These are phyloP conservation scores for Stellera chamaejasme DNA, from an alignment of 345 rosid genomes.

Conservation along the genomic window DNA sequence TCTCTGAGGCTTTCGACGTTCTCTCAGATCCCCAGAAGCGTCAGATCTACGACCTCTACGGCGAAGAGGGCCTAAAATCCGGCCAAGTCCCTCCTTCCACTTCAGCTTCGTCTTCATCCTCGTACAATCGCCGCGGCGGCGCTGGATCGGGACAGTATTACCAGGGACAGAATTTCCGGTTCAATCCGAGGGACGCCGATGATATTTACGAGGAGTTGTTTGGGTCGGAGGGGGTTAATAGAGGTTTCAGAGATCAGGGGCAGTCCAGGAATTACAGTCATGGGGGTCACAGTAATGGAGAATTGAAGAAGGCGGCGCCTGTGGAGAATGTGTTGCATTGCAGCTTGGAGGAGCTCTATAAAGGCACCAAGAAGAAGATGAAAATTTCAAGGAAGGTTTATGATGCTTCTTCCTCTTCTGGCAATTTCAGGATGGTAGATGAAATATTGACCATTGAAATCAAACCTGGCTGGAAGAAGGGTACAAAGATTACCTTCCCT, in stretches of 20 bases:
- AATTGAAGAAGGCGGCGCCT: conserved; percentile 38
- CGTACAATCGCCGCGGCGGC: conserved; percentile 17
- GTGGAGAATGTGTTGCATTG: conserved; percentile 63
- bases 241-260: conserved; percentile 32
- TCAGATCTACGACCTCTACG: conserved; percentile 92
- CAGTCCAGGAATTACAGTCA: conserved; percentile 32
- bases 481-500: conserved; percentile 84
- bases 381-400: conserved; percentile 43
- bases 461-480: conserved; percentile 97
- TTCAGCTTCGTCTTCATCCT: conserved; percentile 16
- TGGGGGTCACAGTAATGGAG: conserved; percentile 5
- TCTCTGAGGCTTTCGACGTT: conserved; percentile 87
- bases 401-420: conserved; percentile 21
- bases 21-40: conserved; percentile 72
- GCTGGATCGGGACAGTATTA: background rate
- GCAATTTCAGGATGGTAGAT: conserved; percentile 43
- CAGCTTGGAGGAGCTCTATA: conserved; percentile 85
- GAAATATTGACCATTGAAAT: conserved; percentile 82
- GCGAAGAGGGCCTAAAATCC: conserved; percentile 82
- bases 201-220: conserved; percentile 79
- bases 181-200: conserved; percentile 65
- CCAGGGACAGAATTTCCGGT: conserved; percentile 37
- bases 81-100: conserved; percentile 59
- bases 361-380: conserved; percentile 77
- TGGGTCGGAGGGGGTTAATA: conserved; percentile 43